Base-by-base conservation (phyloP, 495 filamentous ascomycete genomes). In the Venustampulla echinocandica region DNA sequence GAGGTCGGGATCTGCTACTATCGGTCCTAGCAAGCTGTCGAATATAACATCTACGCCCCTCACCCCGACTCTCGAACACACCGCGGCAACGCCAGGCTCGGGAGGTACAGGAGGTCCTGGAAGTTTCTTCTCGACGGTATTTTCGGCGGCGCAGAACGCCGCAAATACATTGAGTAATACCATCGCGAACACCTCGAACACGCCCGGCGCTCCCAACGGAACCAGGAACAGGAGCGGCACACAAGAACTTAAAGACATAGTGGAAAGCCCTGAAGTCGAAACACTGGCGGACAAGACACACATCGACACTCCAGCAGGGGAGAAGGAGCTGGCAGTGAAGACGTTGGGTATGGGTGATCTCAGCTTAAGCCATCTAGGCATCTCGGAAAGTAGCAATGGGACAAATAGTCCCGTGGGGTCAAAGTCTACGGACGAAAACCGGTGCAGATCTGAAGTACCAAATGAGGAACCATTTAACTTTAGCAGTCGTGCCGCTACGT, bases 101-200 rank as follows among this genome's bases (percentile, higher is more conserved):
- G 54, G 68, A 35, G 87, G 89, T 0, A n/a, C n/a, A n/a, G n/a
- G n/a, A 3, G 50, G 55, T 10, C 56, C 60, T 11, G 54, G 68
- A 35, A 87, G 89, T 0, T 98, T 98, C 63, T 98, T 98, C 63
- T 90, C 87, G 5, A 85, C 82, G 13, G 83, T 97, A 59, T 86
- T 98, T 55, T 88, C 87, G 23, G 90, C 81, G 22, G 90, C 90
- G 13, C 92, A 97, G 59, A 97, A 85, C 65, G 90, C 93, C 30
- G 90, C 92, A n/a, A 88, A 77, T 53, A 81, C 79, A 1, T 57
- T 99, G 3, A 89, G 76, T 53, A 95, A 77, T 57, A 89, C 75
- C 38, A 85, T 97, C 21, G 61, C 77, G 10, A 88, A 87, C 50
- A 75, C 74, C 2, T 70, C 66, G 27, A 88, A 87, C 50, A 75